These are phyloP conservation scores for Penicilliopsis zonata DNA, from an alignment of 495 filamentous ascomycete species.

Conservation along the genomic window DNA sequence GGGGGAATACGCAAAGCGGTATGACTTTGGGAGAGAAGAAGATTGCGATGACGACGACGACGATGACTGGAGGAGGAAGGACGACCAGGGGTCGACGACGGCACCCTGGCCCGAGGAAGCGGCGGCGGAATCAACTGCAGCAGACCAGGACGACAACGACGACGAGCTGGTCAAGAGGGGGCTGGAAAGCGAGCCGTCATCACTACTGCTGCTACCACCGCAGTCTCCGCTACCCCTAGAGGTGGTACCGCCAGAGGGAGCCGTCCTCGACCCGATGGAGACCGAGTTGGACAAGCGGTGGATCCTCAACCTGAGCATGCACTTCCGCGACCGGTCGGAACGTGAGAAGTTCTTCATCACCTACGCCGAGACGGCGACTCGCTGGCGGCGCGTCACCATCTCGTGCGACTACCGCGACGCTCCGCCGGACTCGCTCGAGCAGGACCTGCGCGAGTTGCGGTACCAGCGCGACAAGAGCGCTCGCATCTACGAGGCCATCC, in stretches of 20 bases:
- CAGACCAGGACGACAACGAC: too few species aligned
- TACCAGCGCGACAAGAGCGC: conserved; percentile 90
- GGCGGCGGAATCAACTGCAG: neutral
- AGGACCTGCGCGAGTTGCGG: conserved; percentile 61
- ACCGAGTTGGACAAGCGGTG: conserved; percentile 79
- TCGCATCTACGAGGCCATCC: conserved; percentile 93
- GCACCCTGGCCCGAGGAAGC: conserved; percentile 5
- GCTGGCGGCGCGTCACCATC: conserved; percentile 82
- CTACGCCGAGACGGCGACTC: conserved; percentile 65
- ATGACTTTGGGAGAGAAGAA: conserved; percentile 17
- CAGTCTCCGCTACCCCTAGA: too few species aligned
- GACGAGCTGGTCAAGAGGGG: too few species aligned
- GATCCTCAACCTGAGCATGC: conserved; percentile 98
- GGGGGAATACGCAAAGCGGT: conserved; percentile 13
- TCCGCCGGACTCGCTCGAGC: conserved; percentile 70
- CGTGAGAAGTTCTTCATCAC: conserved; percentile 98
- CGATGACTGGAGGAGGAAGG: conserved; percentile 10
- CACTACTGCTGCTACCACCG: too few species aligned
- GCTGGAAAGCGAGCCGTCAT: too few species aligned
- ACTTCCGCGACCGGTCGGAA: conserved; percentile 88
- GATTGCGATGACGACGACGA: conserved; percentile 11
- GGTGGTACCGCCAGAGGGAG: too few species aligned
- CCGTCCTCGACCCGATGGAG: conserved; percentile 53
- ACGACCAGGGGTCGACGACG: conserved; percentile 9
- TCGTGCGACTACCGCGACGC: conserved; percentile 88